These are phyloP conservation scores for Zangia roseola DNA, from an alignment of 768 basidiomycete species.

Conservation along the genomic window DNA sequence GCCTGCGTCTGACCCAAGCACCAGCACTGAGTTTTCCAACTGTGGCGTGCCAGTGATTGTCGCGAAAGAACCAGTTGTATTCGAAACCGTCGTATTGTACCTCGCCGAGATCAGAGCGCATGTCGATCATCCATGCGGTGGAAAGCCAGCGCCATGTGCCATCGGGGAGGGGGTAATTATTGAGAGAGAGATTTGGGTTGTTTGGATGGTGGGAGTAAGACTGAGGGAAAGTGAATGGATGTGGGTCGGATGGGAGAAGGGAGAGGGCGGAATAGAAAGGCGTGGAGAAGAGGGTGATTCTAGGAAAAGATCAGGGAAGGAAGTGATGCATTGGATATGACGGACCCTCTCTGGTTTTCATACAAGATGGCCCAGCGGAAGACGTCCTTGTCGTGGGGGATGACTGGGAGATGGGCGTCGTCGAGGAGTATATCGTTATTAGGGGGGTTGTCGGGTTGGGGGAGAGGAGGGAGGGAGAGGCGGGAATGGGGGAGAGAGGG, in stretches of 20 bases:
- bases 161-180: conserved; percentile 72
- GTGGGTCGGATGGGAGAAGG: conserved; percentile 70
- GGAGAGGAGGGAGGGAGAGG: background rate
- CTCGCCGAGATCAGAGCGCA: conserved; percentile 72
- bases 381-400: conserved; percentile 42
- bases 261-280: conserved; percentile 70
- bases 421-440: conserved; percentile 34
- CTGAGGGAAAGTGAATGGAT: conserved; percentile 65
- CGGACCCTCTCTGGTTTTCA: conserved; percentile 82
- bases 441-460: background rate
- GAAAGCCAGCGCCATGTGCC: conserved; percentile 84
- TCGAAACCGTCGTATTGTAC: conserved; percentile 85
- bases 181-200: conserved; percentile 56
- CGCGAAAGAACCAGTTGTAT: conserved; percentile 78
- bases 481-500: conserved; percentile 36
- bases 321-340: conserved; percentile 6
- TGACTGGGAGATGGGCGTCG: conserved; percentile 16
- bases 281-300: conserved; percentile 65
- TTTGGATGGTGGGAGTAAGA: conserved; percentile 37
- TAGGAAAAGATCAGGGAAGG: conserved; percentile 29
- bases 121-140: conserved; percentile 83
- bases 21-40: conserved; percentile 60
- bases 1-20: conserved; percentile 72
- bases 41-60: conserved; percentile 61
- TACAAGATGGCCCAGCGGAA: conserved; percentile 80